phyloP scores from a whole-genome alignment of 2,329 filamentous ascomycete species.

The Pestalotiopsis sp. region DNA sequence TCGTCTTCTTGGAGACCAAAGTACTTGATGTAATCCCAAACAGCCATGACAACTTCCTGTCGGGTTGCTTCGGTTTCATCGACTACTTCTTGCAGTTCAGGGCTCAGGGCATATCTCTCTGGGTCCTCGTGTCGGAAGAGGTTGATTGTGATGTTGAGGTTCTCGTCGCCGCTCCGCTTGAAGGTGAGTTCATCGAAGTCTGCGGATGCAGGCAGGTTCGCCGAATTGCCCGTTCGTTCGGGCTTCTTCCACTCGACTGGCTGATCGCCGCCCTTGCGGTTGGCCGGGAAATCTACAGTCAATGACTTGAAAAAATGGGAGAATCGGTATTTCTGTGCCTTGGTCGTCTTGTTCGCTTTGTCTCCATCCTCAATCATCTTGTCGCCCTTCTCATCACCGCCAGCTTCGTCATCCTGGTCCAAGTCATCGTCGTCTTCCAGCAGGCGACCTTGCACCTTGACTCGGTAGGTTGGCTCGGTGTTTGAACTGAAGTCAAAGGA shows the following conservation, averaged over 20 bases:
- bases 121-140: constrained; percentile 82
- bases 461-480: constrained; percentile 77
- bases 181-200: constrained; percentile 94
- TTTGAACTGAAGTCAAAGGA: constrained; percentile 81
- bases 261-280: constrained; percentile 57
- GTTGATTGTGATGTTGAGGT: constrained; percentile 87
- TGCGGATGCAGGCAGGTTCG: constrained; percentile 62
- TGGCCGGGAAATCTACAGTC: constrained; percentile 71
- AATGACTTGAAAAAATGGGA: constrained; percentile 85
- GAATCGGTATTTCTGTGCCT: constrained; percentile 54
- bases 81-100: constrained; percentile 78
- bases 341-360: constrained; percentile 37
- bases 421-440: constrained; percentile 65
- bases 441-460: constrained; percentile 88
- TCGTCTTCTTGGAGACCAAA: constrained; percentile 91
- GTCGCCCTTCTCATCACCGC: constrained; percentile 50
- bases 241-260: constrained; percentile 88
- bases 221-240: constrained; percentile 50
- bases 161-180: constrained; percentile 89
- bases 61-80: constrained; percentile 87
- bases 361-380: constrained; percentile 63
- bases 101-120: constrained; percentile 80
- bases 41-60: constrained; percentile 82
- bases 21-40: constrained; percentile 93
- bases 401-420: constrained; percentile 50